Conservation (phyloP, 768 basidiomycete genomes). For the Sarcodon aspratus region DNA sequence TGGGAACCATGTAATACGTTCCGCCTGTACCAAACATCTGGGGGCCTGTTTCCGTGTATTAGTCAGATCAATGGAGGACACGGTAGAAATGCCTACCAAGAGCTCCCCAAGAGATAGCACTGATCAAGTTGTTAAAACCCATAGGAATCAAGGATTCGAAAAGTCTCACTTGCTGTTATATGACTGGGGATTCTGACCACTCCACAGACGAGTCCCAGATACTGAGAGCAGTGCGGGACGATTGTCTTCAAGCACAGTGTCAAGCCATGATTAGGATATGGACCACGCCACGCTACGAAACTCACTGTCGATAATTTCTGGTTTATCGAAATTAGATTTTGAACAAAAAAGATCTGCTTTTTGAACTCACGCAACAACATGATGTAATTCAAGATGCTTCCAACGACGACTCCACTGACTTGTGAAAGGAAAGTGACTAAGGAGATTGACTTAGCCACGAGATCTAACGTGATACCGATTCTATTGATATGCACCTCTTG, state of each 20-base stretch:
- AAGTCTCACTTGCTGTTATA: conserved; percentile 30
- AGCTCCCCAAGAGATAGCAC: conserved; percentile 47
- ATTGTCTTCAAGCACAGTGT: conserved; percentile 15
- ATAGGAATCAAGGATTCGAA: no score
- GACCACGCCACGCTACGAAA: no score
- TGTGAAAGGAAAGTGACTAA: conserved; percentile 47
- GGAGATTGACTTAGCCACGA: no score
- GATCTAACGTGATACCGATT: no score
- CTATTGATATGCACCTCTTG: conserved; percentile 24
- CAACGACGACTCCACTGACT: conserved; percentile 43
- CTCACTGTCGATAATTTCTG: no score
- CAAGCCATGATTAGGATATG: no score
- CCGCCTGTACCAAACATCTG: conserved; percentile 8
- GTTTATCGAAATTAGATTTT: no score
- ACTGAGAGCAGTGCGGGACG: conserved; percentile 36
- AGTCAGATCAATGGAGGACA: conserved; percentile 33
- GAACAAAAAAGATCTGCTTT: no score
- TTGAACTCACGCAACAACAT: no score
- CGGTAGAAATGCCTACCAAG: conserved; percentile 37
- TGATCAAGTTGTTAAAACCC: no score
- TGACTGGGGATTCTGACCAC: conserved; percentile 37
- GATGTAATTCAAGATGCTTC: conserved; percentile 29
- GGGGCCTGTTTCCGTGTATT: conserved; percentile 10
- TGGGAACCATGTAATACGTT: conserved; percentile 7
- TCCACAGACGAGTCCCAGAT: conserved; percentile 41